Base-by-base conservation (phyloP, 2,329 filamentous ascomycete genomes). In the Rosellinia necatrix region DNA sequence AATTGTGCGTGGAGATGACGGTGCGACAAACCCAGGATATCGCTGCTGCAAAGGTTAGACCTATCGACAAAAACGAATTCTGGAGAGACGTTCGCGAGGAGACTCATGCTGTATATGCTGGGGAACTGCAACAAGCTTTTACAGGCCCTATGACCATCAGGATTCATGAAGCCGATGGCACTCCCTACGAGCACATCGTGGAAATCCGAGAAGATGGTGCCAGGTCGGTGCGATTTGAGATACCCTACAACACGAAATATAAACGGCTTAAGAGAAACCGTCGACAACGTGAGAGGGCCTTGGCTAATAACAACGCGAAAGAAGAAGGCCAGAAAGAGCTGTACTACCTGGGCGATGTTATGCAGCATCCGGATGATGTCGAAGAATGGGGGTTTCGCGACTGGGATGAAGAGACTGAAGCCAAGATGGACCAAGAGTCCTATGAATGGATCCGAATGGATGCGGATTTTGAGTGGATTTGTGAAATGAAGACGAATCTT, bases 401-500 rank as follows among this genome's bases (percentile, higher is more conserved):
- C 62, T 99, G 93, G 92, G 88, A 90, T 43, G 84, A 89, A 57
- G 91, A 96, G 52, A 91, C 93, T 13, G 92, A 97, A 72, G 83
- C 88, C 30, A 87, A 86, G 67, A 97, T 99, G 92, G 91, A 94
- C 53, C 86, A 92, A 62, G 94, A 99, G 70, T 96, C 91, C 0
- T 99, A 97, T 68, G 94, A 99, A 71, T 99, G 96, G 94, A 96
- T 99, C 65, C 88, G 94, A 17, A 90, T 97, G 75, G 94, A 99
- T 72, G 92, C 93, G 13, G 96, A 99, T 73, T 97, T 97, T 64
- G 94, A 99, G 72, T 99, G 94, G 94, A 87, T 97, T 55, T 94
- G 90, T 73, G 88, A 88, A 64, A 90, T 96, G 73, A 87, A 88
- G 58, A 79, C 82, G 9, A 88, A 87, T 61, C 91, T 97, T 81